phyloP scores from a whole-genome alignment of 345 rosid species.

The Gynandropsis gynandra region DNA sequence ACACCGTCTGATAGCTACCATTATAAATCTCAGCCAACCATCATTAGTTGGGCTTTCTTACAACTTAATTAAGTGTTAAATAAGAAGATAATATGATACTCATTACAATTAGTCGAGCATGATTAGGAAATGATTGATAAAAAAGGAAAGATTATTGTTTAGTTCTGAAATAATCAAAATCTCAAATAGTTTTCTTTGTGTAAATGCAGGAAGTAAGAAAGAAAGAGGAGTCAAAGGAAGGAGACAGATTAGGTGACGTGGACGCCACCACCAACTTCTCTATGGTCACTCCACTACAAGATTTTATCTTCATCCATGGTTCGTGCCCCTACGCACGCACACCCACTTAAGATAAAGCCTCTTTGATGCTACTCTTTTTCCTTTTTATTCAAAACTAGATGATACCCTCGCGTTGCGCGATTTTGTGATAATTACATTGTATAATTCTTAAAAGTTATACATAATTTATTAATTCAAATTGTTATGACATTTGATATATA shows the following conservation, averaged over 20 bases:
- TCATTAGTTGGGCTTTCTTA: conserved; percentile 22
- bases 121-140: conserved; percentile 20
- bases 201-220: not conserved
- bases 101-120: conserved; percentile 22
- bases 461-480: too few species aligned
- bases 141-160: not conserved
- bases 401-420: too few species aligned
- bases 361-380: not conserved
- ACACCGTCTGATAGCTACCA: conserved; percentile 15
- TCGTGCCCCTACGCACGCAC: conserved; percentile 13
- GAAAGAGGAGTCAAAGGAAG: conserved; percentile 18
- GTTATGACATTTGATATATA: too few species aligned
- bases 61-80: conserved; percentile 13
- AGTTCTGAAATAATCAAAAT: too few species aligned
- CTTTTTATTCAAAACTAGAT: not conserved
- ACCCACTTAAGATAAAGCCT: conserved; percentile 2
- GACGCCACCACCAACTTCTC: conserved; percentile 36
- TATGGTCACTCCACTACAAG: conserved; percentile 39
- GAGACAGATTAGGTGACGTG: conserved; percentile 27
- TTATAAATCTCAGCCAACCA: conserved; percentile 13
- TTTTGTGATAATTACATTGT: too few species aligned
- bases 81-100: not conserved
- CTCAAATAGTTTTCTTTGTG: not conserved
- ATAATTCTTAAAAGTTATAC: too few species aligned
- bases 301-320: not conserved